Evolutionary conservation across 345 rosid species (phyloP).

Genomic region (Triadica sebifera): DNA sequence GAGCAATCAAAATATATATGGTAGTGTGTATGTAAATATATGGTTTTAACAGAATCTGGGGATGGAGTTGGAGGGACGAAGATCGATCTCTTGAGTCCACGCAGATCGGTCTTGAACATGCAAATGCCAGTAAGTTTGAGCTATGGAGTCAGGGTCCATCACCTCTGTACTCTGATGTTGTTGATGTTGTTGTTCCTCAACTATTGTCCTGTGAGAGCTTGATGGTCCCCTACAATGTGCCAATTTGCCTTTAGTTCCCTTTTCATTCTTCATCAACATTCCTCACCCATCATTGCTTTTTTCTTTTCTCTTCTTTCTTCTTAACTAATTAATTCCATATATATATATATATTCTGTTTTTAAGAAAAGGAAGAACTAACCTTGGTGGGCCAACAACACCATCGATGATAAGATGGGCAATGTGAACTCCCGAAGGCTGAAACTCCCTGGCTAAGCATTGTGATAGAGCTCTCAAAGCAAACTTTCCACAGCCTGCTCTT

Average conservation of each 20-base stretch:
- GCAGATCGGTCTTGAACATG: constrained; percentile 81
- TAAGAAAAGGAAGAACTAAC: constrained; percentile 21
- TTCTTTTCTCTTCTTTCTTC: no score
- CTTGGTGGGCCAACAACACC: constrained; percentile 79
- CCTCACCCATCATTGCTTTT: neutral
- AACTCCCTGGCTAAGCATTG: constrained; percentile 86
- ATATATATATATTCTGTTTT: neutral
- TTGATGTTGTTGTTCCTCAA: constrained; percentile 52
- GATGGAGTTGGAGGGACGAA: constrained; percentile 53
- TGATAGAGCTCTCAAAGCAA: constrained; percentile 77
- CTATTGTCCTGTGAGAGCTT: constrained; percentile 37
- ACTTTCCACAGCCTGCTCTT: constrained; percentile 77
- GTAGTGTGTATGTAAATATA: no score
- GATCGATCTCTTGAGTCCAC: constrained; percentile 94
- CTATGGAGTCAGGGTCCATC: constrained; percentile 86
- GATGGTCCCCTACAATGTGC: constrained; percentile 49
- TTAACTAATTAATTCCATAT: neutral
- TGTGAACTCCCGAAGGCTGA: constrained; percentile 73
- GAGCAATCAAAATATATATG: no score
- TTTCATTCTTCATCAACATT: constrained; percentile 9
- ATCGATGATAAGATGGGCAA: constrained; percentile 82
- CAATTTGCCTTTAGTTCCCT: constrained; percentile 6
- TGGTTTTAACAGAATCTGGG: constrained; percentile 19
- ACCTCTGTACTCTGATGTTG: constrained; percentile 28
- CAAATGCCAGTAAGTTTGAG: constrained; percentile 91